Evolutionary conservation across 2,329 filamentous ascomycete species (phyloP).

Genomic region (Rhinocladiella mackenziei): DNA sequence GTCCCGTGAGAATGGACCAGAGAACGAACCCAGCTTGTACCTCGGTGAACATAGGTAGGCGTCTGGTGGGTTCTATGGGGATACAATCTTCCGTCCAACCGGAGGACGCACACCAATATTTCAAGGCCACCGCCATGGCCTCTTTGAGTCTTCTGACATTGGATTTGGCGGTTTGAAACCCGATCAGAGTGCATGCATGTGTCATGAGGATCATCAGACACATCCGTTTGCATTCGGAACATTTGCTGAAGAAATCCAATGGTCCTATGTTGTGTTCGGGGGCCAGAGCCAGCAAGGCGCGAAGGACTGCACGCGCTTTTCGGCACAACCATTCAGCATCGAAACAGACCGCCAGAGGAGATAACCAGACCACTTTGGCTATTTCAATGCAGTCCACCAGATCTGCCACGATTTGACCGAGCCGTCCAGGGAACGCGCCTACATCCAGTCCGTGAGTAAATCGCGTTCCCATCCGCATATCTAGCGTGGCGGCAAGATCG

Average conservation of each 20-base stretch:
- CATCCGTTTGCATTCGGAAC: constrained; percentile 15
- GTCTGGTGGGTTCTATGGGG: constrained; percentile 9
- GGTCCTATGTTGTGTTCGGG: constrained; percentile 18
- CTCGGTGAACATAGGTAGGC: constrained; percentile 10
- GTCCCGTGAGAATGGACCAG: constrained; percentile 16
- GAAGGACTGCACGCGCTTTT: constrained; percentile 22
- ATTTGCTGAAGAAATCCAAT: constrained; percentile 13
- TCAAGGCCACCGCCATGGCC: constrained; percentile 13
- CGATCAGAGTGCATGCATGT: constrained; percentile 25
- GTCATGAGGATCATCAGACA: constrained; percentile 24
- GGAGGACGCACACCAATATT: constrained; percentile 18
- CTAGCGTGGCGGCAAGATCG: constrained; percentile 19
- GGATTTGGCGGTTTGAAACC: constrained; percentile 18
- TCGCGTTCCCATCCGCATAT: constrained; percentile 22
- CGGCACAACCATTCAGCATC: constrained; percentile 27
- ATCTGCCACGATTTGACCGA: constrained; percentile 16
- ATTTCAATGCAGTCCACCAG: constrained; percentile 26
- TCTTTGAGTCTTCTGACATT: constrained; percentile 15
- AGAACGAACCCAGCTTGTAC: constrained; percentile 18
- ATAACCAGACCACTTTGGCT: constrained; percentile 26
- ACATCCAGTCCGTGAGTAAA: constrained; percentile 13
- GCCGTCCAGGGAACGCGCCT: constrained; percentile 11
- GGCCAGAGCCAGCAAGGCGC: constrained; percentile 16
- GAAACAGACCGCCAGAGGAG: constrained; percentile 24
- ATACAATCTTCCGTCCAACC: constrained; percentile 20